These are phyloP conservation scores for Pichia nakasei DNA, from an alignment of 805 yeast genomes.

Conservation along the genomic window DNA sequence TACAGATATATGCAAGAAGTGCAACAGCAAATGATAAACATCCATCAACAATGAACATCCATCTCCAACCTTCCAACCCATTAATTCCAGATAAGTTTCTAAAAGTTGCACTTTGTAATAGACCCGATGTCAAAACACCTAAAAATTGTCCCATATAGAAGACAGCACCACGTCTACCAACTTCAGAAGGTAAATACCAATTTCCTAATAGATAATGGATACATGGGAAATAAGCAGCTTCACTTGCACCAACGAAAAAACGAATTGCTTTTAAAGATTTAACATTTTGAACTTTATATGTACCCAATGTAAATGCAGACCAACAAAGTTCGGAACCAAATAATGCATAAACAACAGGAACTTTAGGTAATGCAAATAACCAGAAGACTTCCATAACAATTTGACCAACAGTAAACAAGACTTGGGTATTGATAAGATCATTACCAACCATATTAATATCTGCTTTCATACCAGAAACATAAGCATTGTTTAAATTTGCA, in stretches of 20 bases:
- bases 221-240: constrained; percentile 60
- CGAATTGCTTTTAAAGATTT: constrained; percentile 51
- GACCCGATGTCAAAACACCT: constrained; percentile 49
- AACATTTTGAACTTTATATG: constrained; percentile 41
- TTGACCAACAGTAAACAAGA: constrained; percentile 50
- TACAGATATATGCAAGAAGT: constrained; percentile 20
- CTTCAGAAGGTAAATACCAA: constrained; percentile 49
- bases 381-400: constrained; percentile 56
- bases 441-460: constrained; percentile 51
- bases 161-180: constrained; percentile 52
- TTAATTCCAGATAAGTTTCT: constrained; percentile 21
- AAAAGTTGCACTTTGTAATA: constrained; percentile 35
- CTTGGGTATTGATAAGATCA: constrained; percentile 52
- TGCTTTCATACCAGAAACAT: constrained; percentile 55
- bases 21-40: constrained; percentile 23
- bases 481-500: constrained; percentile 55
- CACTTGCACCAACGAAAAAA: constrained; percentile 61
- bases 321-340: constrained; percentile 55
- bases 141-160: constrained; percentile 57
- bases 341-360: constrained; percentile 44
- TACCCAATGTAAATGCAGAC: constrained; percentile 56
- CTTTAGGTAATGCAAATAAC: constrained; percentile 45
- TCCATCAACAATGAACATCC: constrained; percentile 49
- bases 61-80: constrained; percentile 42
- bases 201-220: constrained; percentile 51